Percentiles rank a stretch among this genome's conserved stretches.
Conservation (phyloP, 108 stramenopile genomes). For the Schizochytrium sp. region DNA sequence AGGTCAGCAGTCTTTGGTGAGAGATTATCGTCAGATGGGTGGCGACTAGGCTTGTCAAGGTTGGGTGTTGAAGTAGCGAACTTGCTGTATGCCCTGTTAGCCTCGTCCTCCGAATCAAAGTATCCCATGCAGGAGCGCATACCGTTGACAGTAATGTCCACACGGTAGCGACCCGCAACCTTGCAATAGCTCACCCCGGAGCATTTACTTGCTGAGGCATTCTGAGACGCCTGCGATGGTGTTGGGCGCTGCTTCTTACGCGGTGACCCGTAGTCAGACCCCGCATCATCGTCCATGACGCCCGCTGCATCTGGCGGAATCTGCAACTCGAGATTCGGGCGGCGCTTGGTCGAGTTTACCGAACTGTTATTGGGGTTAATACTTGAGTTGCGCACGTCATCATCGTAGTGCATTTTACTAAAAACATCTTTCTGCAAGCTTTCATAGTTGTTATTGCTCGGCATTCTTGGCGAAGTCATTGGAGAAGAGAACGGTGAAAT, state of each 20-base stretch:
- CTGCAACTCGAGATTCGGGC: conserved; percentile 28
- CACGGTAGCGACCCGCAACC: not conserved
- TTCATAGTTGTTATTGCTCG: not conserved
- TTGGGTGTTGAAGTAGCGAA: conserved; percentile 3
- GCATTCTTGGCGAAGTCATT: not conserved
- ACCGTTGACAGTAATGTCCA: conserved; percentile 23
- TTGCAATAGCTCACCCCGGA: conserved; percentile 1
- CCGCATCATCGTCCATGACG: not conserved
- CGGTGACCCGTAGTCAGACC: not conserved
- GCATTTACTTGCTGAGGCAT: not conserved
- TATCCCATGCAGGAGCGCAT: conserved; percentile 25
- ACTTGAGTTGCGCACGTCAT: not conserved
- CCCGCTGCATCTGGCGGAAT: not conserved
- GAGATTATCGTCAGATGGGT: not conserved
- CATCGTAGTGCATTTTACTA: not conserved
- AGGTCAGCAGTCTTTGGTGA: conserved; percentile 40
- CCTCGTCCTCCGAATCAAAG: conserved; percentile 47
- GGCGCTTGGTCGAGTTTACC: not conserved
- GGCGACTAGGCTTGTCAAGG: not conserved
- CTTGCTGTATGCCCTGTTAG: conserved; percentile 6
- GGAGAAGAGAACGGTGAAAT: conserved; percentile 11
- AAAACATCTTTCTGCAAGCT: not conserved
- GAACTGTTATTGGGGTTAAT: not conserved
- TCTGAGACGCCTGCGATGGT: not conserved
- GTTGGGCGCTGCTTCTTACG: conserved; percentile 43